Base-by-base conservation (phyloP, 1,284 basidiomycete species). In the Meripilus lineatus region DNA sequence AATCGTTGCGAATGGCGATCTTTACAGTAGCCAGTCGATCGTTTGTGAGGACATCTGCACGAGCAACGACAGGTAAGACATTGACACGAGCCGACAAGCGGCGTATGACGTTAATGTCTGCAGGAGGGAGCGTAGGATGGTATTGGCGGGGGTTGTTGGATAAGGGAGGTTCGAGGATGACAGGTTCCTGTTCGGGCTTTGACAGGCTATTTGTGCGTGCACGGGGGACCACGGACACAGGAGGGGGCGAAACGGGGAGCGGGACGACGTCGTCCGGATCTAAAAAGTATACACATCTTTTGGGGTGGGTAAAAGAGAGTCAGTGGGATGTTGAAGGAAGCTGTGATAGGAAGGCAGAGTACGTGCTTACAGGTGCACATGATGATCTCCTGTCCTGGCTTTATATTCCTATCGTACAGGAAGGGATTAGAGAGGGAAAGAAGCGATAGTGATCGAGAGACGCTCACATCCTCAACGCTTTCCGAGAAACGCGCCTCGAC, bases 61-160 rank as follows among this genome's bases (percentile, higher is more conserved):
- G 86, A 51, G 93, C 89, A 56, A 97, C 87, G 56, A 97, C 90
- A 45, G 94, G 93, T 52, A 97, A 87, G 45, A 97, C 82, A 68
- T 97, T 97, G 67, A 96, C 93, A 59, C 92, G 86, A 55, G 82
- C 79, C 61, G 93, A 93, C 52, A 97, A 74, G 40, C 88, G 79
- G 56, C 88, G 81, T 70, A 97, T 96, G 59, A 91, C 89, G 59
- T 84, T 81, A 57, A 96, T 87, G 70, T 97, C 93, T 49, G 85
- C 76, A 35, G 79, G 70, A 44, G 84, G 83, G 36, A 86, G 70
- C 34, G 77, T 74, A 32, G 82, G 77, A 40, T 79, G 75, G 51
- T 74, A 79, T 38, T 80, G 70, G 47, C 77, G 67, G 41, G 83
- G 81, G 62, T 82, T 85, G 42, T 77, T 80, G 33, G 81, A 74